A percentile compares a stretch with the other conserved stretches of the same genome.
Conservation (phyloP, 805 yeast genomes). For the Monosporozyma yasuniensis region DNA sequence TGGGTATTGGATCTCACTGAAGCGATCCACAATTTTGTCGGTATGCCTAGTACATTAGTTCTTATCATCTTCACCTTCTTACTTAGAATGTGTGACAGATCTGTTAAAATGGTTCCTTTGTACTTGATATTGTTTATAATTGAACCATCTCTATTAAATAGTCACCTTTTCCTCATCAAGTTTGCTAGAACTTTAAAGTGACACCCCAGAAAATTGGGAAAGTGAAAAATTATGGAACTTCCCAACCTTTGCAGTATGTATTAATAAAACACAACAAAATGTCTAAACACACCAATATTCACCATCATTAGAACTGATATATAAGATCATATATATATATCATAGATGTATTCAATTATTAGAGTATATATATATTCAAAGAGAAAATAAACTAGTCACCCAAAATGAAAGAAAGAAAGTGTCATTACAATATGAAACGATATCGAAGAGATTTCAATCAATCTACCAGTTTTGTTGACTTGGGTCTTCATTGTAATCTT, state of each 20-base stretch:
- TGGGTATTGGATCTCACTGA: not conserved
- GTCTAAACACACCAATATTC: not conserved
- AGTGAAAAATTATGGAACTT: not conserved
- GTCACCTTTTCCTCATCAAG: not conserved
- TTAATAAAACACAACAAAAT: not conserved
- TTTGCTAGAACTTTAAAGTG: not conserved
- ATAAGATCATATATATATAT: not conserved
- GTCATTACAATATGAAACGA: not conserved
- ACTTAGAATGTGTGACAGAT: not conserved
- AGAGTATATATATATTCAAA: not conserved
- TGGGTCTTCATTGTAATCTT: not conserved
- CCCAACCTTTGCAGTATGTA: not conserved
- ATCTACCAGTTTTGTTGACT: constrained; percentile 4
- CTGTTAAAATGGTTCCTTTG: not conserved
- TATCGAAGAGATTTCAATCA: no score
- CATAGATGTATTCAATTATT: not conserved
- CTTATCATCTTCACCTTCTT: not conserved
- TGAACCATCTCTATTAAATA: not conserved
- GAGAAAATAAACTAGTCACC: not conserved
- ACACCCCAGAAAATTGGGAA: constrained; percentile 1
- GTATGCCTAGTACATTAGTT: not conserved
- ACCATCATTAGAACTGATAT: not conserved
- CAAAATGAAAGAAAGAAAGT: not conserved
- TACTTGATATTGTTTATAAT: not conserved
- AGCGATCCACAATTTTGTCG: not conserved